These are phyloP conservation scores for Ormosia semicastrata DNA, from an alignment of 306 rosid species.

Conservation along the genomic window DNA sequence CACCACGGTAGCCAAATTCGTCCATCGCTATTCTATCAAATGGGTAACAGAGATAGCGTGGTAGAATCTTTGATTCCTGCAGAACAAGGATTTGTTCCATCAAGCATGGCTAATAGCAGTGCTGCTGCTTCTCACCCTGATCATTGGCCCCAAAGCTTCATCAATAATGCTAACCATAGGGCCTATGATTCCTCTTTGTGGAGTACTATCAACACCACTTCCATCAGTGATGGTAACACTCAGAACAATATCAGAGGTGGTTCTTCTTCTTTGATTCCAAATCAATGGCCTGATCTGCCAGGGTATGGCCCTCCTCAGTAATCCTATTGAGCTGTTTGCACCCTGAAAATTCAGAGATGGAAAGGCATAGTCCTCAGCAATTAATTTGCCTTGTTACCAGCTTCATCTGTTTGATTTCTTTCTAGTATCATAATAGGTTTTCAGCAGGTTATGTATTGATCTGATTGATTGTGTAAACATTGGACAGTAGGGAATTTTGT, in stretches of 20 bases:
- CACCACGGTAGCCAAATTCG: not conserved
- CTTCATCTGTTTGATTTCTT: not conserved
- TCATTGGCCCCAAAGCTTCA: constrained; percentile 33
- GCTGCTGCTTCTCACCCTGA: not conserved
- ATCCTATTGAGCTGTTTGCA: not conserved
- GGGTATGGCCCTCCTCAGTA: constrained; percentile 37
- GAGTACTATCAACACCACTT: constrained; percentile 30
- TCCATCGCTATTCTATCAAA: constrained; percentile 10
- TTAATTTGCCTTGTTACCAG: not conserved
- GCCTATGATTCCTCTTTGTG: constrained; percentile 35
- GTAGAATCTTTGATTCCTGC: not conserved
- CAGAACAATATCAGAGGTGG: constrained; percentile 15
- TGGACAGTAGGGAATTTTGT: constrained; percentile 7
- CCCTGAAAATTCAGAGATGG: not conserved
- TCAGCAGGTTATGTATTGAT: not conserved
- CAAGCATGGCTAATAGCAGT: not conserved
- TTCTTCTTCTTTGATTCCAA: constrained; percentile 35
- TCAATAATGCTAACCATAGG: not conserved
- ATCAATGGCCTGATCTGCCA: constrained; percentile 38
- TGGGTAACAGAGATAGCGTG: constrained; percentile 9
- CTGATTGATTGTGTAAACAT: not conserved
- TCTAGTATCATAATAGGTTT: not conserved
- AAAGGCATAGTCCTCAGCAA: not conserved
- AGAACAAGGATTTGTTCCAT: constrained; percentile 1
- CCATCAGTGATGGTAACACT: constrained; percentile 11